Evolutionary conservation across 2,329 filamentous ascomycete species (phyloP).

Genomic region (Phyllosticta citribraziliensis): DNA sequence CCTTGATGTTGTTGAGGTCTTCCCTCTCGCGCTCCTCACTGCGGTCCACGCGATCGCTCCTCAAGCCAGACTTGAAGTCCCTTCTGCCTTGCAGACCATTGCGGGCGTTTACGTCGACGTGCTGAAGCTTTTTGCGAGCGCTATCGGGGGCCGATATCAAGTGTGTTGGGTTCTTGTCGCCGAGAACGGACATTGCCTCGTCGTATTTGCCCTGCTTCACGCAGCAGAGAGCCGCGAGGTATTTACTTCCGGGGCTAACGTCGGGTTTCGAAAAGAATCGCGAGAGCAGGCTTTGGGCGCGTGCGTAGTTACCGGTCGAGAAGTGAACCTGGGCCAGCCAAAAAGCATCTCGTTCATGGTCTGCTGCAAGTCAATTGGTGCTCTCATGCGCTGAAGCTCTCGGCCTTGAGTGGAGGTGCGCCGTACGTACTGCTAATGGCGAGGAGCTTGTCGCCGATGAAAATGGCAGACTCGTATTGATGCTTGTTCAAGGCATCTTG

Average conservation of each 20-base stretch:
- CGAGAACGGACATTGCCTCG: constrained; percentile 75
- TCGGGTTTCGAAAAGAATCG: constrained; percentile 63
- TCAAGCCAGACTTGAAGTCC: constrained; percentile 34
- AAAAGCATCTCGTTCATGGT: constrained; percentile 87
- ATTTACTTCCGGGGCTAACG: constrained; percentile 80
- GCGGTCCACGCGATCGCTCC: constrained; percentile 44
- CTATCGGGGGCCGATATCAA: constrained; percentile 61
- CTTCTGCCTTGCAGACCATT: constrained; percentile 21
- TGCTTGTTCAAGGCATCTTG: constrained; percentile 93
- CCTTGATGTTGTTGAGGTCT: constrained; percentile 65
- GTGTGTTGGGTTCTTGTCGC: constrained; percentile 88
- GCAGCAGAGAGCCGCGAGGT: constrained; percentile 86
- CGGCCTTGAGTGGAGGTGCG: neutral
- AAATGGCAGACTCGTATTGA: constrained; percentile 93
- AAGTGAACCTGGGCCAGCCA: constrained; percentile 99
- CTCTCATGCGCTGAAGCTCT: neutral
- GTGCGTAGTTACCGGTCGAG: constrained; percentile 85
- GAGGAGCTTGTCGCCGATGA: constrained; percentile 92
- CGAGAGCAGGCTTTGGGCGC: constrained; percentile 76
- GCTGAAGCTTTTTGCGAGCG: constrained; percentile 61
- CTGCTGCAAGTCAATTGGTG: constrained; percentile 37
- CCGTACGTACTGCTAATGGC: constrained; percentile 72
- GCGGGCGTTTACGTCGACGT: constrained; percentile 45
- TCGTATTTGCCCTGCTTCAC: constrained; percentile 88
- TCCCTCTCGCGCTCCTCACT: constrained; percentile 57